A percentile compares a stretch with the other conserved stretches of the same genome.
These are phyloP conservation scores for Russula olivacea DNA, from an alignment of 768 basidiomycete species.

Conservation along the genomic window DNA sequence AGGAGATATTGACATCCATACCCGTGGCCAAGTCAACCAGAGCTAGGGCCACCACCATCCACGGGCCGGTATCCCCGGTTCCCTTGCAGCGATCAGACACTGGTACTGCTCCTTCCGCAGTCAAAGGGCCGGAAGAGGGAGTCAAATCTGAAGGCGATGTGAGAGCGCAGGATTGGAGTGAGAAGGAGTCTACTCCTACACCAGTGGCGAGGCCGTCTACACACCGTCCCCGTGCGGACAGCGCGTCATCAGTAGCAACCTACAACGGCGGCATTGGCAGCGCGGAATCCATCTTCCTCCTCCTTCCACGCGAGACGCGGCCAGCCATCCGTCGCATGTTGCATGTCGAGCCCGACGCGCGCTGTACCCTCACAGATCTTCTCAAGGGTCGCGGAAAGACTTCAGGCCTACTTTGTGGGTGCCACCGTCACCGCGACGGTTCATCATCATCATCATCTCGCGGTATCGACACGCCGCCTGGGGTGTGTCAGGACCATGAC, in stretches of 20 bases:
- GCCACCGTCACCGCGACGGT: slow-evolving; percentile 35
- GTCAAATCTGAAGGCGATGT: slow-evolving; percentile 14
- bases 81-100: neutral
- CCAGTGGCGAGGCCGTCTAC: neutral
- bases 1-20: slow-evolving; percentile 12
- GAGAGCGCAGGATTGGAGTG: neutral
- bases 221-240: slow-evolving; percentile 31
- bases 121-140: slow-evolving; percentile 21
- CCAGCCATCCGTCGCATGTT: slow-evolving; percentile 91
- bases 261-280: slow-evolving; percentile 56
- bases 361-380: slow-evolving; percentile 90
- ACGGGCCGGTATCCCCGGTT: slow-evolving; percentile 16
- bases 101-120: slow-evolving; percentile 15
- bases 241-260: slow-evolving; percentile 46
- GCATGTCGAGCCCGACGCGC: slow-evolving; percentile 77
- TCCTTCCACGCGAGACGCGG: slow-evolving; percentile 90
- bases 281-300: slow-evolving; percentile 92
- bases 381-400: slow-evolving; percentile 75
- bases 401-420: slow-evolving; percentile 74
- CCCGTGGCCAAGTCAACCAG: slow-evolving; percentile 1
- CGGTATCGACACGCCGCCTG: slow-evolving; percentile 40
- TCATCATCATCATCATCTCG: slow-evolving; percentile 28
- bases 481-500: slow-evolving; percentile 55
- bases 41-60: slow-evolving; percentile 19
- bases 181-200: slow-evolving; percentile 20